A percentile compares a stretch with the other conserved stretches of the same genome.
phyloP scores from a whole-genome alignment of 1,284 basidiomycete genomes.

The Omphalotus olearius region DNA sequence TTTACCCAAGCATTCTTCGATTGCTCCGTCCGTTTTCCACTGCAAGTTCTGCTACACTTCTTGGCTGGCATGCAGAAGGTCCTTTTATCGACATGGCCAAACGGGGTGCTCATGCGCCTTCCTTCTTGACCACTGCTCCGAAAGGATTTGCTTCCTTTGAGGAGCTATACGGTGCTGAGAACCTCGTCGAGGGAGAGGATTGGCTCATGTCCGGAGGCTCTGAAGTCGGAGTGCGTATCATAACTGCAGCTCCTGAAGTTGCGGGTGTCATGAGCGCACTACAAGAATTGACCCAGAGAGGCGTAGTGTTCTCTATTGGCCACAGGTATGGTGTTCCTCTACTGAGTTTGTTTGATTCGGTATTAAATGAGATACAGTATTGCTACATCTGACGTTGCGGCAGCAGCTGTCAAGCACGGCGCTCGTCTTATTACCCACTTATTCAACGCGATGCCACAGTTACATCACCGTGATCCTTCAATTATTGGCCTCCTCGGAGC shows the following conservation, averaged over 20 bases:
- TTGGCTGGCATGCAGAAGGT: slow-evolving; percentile 89
- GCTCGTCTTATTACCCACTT: slow-evolving; percentile 86
- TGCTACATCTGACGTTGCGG: slow-evolving; percentile 64
- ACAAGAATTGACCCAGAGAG: slow-evolving; percentile 54
- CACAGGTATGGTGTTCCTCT: slow-evolving; percentile 57
- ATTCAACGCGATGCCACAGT: slow-evolving; percentile 89
- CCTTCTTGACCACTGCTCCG: slow-evolving; percentile 63
- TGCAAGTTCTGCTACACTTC: slow-evolving; percentile 57
- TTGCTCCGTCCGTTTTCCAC: slow-evolving; percentile 62
- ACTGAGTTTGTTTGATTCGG: background rate
- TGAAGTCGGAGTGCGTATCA: slow-evolving; percentile 66
- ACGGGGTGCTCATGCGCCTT: slow-evolving; percentile 75
- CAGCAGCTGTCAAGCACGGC: slow-evolving; percentile 61
- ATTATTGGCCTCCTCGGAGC: slow-evolving; percentile 86
- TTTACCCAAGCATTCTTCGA: slow-evolving; percentile 65
- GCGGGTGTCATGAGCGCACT: slow-evolving; percentile 75
- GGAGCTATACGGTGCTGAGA: slow-evolving; percentile 66
- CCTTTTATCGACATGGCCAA: slow-evolving; percentile 81
- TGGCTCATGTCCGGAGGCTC: slow-evolving; percentile 52
- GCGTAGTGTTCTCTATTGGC: slow-evolving; percentile 80
- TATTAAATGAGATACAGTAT: slow-evolving; percentile 34
- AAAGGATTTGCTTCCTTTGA: slow-evolving; percentile 65
- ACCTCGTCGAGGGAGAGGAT: slow-evolving; percentile 57
- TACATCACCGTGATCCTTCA: slow-evolving; percentile 81
- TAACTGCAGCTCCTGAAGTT: slow-evolving; percentile 87